Evolutionary conservation across 139 green algal genomes (phyloP).

Genomic region (Desmodesmus armatus): DNA sequence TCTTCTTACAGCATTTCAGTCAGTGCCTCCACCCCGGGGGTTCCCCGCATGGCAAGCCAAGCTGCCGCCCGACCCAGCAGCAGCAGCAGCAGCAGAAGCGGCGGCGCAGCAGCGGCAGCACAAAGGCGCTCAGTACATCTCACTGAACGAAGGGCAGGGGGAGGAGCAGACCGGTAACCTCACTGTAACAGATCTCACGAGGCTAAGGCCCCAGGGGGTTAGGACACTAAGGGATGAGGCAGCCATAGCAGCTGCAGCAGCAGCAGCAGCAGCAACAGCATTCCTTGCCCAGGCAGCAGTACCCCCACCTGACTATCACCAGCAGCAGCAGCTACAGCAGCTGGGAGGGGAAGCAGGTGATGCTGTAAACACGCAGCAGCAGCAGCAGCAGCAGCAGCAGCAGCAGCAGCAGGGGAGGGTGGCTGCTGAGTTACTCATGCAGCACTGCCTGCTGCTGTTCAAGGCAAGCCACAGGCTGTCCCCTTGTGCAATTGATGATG

Average conservation of each 20-base stretch:
- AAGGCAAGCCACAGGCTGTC: not conserved
- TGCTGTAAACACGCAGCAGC: not conserved
- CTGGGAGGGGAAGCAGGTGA: not conserved
- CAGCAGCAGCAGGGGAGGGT: not conserved
- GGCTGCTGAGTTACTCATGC: constrained; percentile 22
- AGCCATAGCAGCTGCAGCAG: not conserved
- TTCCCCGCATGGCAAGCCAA: too few relatives aligned
- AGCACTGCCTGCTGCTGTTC: not conserved
- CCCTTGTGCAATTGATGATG: constrained; percentile 18
- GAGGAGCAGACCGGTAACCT: too few relatives aligned
- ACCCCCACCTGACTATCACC: too few relatives aligned
- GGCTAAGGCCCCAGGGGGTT: not conserved
- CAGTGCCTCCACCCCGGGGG: too few relatives aligned
- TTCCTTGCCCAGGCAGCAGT: too few relatives aligned
- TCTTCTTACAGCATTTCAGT: too few relatives aligned
- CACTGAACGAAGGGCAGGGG: too few relatives aligned
- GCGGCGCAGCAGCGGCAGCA: not conserved
- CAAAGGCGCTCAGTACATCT: not conserved
- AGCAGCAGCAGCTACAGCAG: not conserved
- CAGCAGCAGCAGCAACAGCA: not conserved
- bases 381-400: not conserved
- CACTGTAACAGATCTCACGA: too few relatives aligned
- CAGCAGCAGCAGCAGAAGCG: not conserved
- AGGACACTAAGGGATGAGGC: not conserved
- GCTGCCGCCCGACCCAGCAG: too few relatives aligned